These are phyloP conservation scores for Colletotrichum liriopes DNA, from an alignment of 2,329 filamentous ascomycete species.

Conservation along the genomic window DNA sequence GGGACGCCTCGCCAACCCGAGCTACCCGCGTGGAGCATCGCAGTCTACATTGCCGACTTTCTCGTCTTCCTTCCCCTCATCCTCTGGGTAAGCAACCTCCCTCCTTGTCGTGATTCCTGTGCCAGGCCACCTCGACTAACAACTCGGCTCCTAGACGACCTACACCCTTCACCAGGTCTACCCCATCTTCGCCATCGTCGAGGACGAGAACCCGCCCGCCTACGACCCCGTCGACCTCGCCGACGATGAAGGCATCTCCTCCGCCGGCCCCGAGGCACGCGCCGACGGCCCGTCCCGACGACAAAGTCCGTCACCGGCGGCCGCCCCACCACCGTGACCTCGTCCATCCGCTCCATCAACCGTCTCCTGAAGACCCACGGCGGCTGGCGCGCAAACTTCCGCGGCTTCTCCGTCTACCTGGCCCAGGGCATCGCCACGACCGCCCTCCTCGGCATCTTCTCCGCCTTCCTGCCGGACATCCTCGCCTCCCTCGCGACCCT, in stretches of 20 bases:
- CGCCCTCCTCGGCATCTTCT: slow-evolving; percentile 62
- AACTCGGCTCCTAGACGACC: slow-evolving; percentile 54
- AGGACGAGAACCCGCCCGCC: slow-evolving; percentile 70
- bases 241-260: slow-evolving; percentile 56
- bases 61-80: slow-evolving; percentile 63
- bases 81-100: slow-evolving; percentile 56
- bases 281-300: slow-evolving; percentile 38
- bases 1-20: slow-evolving; percentile 47
- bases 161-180: slow-evolving; percentile 69
- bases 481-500: slow-evolving; percentile 67
- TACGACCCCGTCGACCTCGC: slow-evolving; percentile 67
- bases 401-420: slow-evolving; percentile 72
- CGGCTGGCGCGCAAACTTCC: slow-evolving; percentile 78
- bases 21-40: slow-evolving; percentile 58
- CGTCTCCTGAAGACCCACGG: slow-evolving; percentile 73
- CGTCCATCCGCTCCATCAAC: slow-evolving; percentile 66
- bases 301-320: slow-evolving; percentile 48
- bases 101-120: not conserved
- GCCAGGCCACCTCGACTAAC: not conserved
- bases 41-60: slow-evolving; percentile 57
- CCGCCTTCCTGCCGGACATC: slow-evolving; percentile 59
- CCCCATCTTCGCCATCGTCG: slow-evolving; percentile 70
- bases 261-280: slow-evolving; percentile 48
- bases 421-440: slow-evolving; percentile 54
- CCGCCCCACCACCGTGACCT: slow-evolving; percentile 61